These are phyloP conservation scores for Candida insectalens DNA, from an alignment of 805 yeast genomes.

Conservation along the genomic window DNA sequence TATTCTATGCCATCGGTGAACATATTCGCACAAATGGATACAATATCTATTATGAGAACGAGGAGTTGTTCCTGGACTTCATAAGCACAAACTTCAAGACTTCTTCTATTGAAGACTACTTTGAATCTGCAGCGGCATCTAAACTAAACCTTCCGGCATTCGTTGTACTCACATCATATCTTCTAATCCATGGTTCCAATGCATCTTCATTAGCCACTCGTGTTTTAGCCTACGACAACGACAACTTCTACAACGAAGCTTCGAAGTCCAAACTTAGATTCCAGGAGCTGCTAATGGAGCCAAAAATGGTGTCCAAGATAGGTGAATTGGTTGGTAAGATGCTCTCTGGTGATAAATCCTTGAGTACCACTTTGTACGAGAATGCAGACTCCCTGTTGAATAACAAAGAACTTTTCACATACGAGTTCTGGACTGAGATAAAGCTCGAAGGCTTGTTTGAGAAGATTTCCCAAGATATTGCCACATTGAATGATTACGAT, in stretches of 20 bases:
- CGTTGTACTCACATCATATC: slow-evolving; percentile 8
- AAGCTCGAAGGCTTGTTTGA: slow-evolving; percentile 13
- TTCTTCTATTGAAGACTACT: too few species aligned
- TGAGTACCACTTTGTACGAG: slow-evolving; percentile 10
- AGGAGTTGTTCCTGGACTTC: slow-evolving; percentile 31
- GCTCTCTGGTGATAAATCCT: slow-evolving; percentile 8
- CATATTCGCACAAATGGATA: slow-evolving; percentile 29
- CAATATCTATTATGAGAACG: slow-evolving; percentile 22
- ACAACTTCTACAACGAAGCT: slow-evolving; percentile 15
- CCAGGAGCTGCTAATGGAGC: slow-evolving; percentile 10
- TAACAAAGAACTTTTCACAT: slow-evolving; percentile 12
- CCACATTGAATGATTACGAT: slow-evolving; percentile 9
- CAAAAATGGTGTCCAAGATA: slow-evolving; percentile 11
- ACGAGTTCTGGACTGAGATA: slow-evolving; percentile 19
- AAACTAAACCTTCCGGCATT: too few species aligned
- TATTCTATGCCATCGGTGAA: slow-evolving; percentile 28
- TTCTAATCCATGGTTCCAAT: slow-evolving; percentile 5
- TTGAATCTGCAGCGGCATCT: too few species aligned
- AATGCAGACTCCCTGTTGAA: slow-evolving; percentile 14
- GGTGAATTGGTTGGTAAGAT: slow-evolving; percentile 19
- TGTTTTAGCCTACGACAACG: slow-evolving; percentile 11
- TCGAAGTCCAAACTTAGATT: slow-evolving; percentile 11
- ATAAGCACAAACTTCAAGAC: slow-evolving; percentile 11
- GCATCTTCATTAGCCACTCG: slow-evolving; percentile 7
- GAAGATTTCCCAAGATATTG: slow-evolving; percentile 8